These are phyloP conservation scores for Phlebiopsis flavidoalba DNA, from an alignment of 768 basidiomycete species.

Conservation along the genomic window DNA sequence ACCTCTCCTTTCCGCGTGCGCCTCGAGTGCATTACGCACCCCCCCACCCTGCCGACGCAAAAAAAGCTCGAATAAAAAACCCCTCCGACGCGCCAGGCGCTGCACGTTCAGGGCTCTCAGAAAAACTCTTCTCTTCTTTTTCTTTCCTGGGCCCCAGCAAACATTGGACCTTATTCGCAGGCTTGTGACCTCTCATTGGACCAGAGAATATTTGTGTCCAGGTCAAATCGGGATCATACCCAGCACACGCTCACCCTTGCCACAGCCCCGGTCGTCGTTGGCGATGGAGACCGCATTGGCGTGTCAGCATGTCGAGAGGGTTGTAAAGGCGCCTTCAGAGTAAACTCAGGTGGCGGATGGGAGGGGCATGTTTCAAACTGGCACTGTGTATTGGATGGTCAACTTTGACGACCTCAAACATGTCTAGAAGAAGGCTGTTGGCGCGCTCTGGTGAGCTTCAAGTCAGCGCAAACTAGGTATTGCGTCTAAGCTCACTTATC, in stretches of 20 bases:
- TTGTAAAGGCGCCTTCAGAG: constrained; percentile 56
- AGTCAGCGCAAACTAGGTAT: neutral
- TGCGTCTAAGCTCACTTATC: neutral
- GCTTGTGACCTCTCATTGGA: constrained; percentile 80
- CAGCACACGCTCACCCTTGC: constrained; percentile 58
- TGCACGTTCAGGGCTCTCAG: constrained; percentile 95
- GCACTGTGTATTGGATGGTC: constrained; percentile 74
- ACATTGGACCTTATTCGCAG: constrained; percentile 98
- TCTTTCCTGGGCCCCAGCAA: constrained; percentile 99
- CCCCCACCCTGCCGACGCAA: too few species aligned
- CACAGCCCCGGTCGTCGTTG: constrained; percentile 53
- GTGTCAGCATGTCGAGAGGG: constrained; percentile 74
- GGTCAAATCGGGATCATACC: constrained; percentile 95
- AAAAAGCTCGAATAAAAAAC: constrained; percentile 32
- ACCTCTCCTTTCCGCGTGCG: constrained; percentile 48
- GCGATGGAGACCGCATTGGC: constrained; percentile 66
- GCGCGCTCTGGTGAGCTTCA: constrained; percentile 13
- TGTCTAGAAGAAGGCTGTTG: constrained; percentile 38
- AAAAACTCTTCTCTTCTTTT: too few species aligned
- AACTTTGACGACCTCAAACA: constrained; percentile 32
- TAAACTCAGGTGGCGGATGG: constrained; percentile 54
- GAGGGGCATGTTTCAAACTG: constrained; percentile 54
- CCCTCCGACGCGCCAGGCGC: constrained; percentile 52
- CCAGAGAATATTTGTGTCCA: constrained; percentile 79
- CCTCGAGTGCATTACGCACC: constrained; percentile 81